phyloP scores from a whole-genome alignment of 2,329 filamentous ascomycete species.

The Drechmeria coniospora region DNA sequence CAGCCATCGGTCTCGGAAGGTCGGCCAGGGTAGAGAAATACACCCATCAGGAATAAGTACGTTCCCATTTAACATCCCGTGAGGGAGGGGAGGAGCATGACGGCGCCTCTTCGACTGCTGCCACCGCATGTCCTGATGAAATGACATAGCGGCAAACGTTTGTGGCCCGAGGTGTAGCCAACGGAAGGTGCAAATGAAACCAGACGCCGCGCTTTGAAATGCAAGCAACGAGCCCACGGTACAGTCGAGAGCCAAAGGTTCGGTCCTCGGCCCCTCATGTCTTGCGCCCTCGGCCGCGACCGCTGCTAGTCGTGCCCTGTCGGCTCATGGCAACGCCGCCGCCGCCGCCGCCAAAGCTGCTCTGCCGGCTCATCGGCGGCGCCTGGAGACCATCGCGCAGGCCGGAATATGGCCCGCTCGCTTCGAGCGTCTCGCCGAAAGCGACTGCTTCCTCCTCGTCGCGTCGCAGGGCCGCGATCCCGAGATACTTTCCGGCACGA shows the following conservation, averaged over 20 bases:
- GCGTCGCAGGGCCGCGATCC: slow-evolving; percentile 28
- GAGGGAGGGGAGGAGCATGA: too few species aligned
- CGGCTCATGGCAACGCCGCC: slow-evolving; percentile 42
- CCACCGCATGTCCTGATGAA: too few species aligned
- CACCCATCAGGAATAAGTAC: too few species aligned
- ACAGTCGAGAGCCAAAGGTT: too few species aligned
- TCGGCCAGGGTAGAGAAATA: too few species aligned
- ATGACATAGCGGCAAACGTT: too few species aligned
- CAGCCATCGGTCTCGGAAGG: too few species aligned
- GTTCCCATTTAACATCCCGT: too few species aligned
- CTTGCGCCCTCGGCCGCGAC: slow-evolving; percentile 28
- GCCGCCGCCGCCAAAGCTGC: slow-evolving; percentile 21
- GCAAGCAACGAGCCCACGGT: too few species aligned
- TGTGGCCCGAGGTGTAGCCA: too few species aligned
- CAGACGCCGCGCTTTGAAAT: slow-evolving; percentile 4
- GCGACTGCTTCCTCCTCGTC: slow-evolving; percentile 31
- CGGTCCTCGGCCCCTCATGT: slow-evolving; percentile 6
- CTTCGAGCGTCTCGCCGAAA: slow-evolving; percentile 33
- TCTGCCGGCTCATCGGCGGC: slow-evolving; percentile 39
- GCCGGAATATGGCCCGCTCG: slow-evolving; percentile 18
- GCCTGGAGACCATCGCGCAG: slow-evolving; percentile 21
- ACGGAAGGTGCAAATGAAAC: too few species aligned
- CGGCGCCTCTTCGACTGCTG: too few species aligned
- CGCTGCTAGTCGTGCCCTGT: slow-evolving; percentile 33
- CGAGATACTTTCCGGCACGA: slow-evolving; percentile 30